These are phyloP conservation scores for Rauvolfia tetraphylla DNA, from an alignment of 257 asterid species.

Conservation along the genomic window DNA sequence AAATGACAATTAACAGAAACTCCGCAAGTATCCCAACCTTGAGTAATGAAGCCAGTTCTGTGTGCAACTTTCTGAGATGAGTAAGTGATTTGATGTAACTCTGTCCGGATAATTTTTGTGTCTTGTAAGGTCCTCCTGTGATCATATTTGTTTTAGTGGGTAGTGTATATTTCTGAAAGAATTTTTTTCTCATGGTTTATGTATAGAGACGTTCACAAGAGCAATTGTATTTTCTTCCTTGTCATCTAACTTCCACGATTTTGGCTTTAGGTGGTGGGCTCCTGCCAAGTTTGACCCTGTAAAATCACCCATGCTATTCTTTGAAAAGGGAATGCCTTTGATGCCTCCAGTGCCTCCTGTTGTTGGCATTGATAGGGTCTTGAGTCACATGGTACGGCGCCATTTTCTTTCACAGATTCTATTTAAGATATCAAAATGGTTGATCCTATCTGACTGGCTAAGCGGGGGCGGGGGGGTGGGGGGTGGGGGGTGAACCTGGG, in stretches of 20 bases:
- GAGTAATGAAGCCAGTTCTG: neutral
- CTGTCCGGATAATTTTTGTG: neutral
- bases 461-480: neutral
- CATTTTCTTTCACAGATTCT: slow-evolving; percentile 12
- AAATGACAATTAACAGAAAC: neutral
- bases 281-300: slow-evolving; percentile 97
- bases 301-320: slow-evolving; percentile 89
- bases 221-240: slow-evolving; percentile 3
- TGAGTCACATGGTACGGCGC: slow-evolving; percentile 66
- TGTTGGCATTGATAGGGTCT: slow-evolving; percentile 72
- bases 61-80: neutral
- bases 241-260: slow-evolving; percentile 17
- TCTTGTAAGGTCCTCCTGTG: neutral
- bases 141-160: neutral
- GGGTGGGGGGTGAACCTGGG: no score
- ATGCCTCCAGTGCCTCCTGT: slow-evolving; percentile 65
- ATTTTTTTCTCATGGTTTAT: neutral
- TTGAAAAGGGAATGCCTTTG: slow-evolving; percentile 73
- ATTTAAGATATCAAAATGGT: neutral
- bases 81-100: neutral
- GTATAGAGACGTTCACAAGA: neutral
- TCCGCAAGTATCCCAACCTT: neutral
- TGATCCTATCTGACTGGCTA: neutral
- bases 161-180: neutral
- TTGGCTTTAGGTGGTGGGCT: slow-evolving; percentile 92